Percentiles rank a stretch among this genome's conserved stretches.
Conservation (phyloP, 106 monocot genomes). For the Phalaenopsis equestris region DNA sequence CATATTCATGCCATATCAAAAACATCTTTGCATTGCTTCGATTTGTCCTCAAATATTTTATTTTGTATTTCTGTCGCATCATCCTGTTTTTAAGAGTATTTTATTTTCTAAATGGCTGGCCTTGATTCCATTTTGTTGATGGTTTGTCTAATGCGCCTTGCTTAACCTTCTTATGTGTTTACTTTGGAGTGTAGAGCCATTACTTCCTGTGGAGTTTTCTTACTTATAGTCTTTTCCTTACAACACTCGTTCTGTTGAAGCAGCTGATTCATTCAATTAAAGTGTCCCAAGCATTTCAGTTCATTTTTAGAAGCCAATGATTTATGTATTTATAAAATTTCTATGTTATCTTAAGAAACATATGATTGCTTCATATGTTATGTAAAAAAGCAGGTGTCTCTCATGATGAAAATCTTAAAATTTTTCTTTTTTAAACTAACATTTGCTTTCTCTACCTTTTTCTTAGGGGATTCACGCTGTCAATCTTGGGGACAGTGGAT, state of each 20-base stretch:
- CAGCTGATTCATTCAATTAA: background rate
- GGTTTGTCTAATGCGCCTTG: background rate
- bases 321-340: background rate
- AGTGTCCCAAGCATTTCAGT: background rate
- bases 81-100: no score
- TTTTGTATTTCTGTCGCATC: no score
- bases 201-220: background rate
- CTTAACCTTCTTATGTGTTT: background rate
- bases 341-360: background rate
- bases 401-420: background rate
- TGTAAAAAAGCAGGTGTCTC: background rate
- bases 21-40: background rate
- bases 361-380: background rate
- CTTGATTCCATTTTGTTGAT: background rate
- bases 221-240: background rate
- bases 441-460: background rate
- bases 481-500: slow-evolving; percentile 13
- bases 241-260: background rate
- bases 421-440: background rate
- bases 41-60: no score
- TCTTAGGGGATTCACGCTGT: slow-evolving; percentile 9
- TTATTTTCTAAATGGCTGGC: no score
- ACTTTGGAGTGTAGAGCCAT: background rate
- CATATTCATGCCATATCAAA: background rate
- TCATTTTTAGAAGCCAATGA: background rate